Conservation (phyloP, 192 early-diverging fungal genomes). For the Entomortierella lignicola region DNA sequence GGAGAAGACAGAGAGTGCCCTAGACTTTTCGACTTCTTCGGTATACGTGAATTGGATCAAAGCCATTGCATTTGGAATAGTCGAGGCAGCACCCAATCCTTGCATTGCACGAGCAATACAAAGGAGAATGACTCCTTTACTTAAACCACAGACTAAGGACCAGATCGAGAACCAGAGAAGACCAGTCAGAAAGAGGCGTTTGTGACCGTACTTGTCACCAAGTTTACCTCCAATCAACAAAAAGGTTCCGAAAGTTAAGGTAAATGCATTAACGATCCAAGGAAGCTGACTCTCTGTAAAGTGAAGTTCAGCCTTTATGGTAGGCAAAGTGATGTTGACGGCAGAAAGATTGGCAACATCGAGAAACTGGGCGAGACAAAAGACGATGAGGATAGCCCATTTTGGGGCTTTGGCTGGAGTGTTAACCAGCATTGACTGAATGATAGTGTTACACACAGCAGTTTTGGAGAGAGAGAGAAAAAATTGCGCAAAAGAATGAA, state of each 20-base stretch:
- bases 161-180: constrained; percentile 54
- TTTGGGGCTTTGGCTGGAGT: constrained; percentile 27
- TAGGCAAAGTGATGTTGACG: constrained; percentile 56
- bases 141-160: constrained; percentile 53
- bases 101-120: constrained; percentile 52
- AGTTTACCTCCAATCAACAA: constrained; percentile 55
- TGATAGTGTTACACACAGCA: not conserved
- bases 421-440: constrained; percentile 15
- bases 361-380: constrained; percentile 53
- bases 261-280: constrained; percentile 57
- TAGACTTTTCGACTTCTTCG: constrained; percentile 42
- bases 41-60: constrained; percentile 52
- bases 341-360: constrained; percentile 56
- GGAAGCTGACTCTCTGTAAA: constrained; percentile 51
- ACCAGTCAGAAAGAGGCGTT: constrained; percentile 37
- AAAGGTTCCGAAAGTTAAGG: constrained; percentile 55
- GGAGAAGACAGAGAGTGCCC: constrained; percentile 42
- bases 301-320: constrained; percentile 50
- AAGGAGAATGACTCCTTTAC: constrained; percentile 30
- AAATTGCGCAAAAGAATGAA: not conserved
- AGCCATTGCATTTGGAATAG: constrained; percentile 55
- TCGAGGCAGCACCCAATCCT: constrained; percentile 49
- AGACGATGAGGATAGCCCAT: constrained; percentile 45
- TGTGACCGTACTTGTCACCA: constrained; percentile 59
- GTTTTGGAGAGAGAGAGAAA: not conserved